phyloP scores from a whole-genome alignment of 176 grass and related monocot species.

The Saccharum officinarum region DNA sequence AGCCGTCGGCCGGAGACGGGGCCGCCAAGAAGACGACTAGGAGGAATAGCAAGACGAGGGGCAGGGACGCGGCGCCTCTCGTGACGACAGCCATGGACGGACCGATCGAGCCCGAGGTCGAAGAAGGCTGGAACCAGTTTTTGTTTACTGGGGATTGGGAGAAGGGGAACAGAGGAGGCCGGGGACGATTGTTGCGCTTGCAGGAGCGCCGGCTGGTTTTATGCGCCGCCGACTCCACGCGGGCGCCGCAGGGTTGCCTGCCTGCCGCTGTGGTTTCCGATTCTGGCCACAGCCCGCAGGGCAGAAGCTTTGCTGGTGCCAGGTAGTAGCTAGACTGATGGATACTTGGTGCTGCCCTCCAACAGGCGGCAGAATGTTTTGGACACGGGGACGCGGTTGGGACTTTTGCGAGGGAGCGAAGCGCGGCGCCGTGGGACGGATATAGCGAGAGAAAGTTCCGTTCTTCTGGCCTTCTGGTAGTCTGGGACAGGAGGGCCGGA shows the following conservation, averaged over 20 bases:
- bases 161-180: not conserved
- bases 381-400: constrained; percentile 5
- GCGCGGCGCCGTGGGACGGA: constrained; percentile 6
- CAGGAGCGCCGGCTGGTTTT: not conserved
- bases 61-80: not conserved
- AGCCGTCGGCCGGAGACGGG: constrained; percentile 5
- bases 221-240: not conserved
- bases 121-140: not conserved
- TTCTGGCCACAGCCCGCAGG: not conserved
- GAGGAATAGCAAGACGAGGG: not conserved
- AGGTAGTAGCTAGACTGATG: not conserved
- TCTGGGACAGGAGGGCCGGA: not conserved
- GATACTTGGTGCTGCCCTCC: constrained; percentile 29
- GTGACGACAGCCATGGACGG: constrained; percentile 3
- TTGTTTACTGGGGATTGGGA: not conserved
- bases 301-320: not conserved
- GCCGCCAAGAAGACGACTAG: not conserved
- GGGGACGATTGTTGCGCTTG: not conserved
- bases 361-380: constrained; percentile 13
- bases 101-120: not conserved
- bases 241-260: not conserved
- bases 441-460: not conserved
- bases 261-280: not conserved
- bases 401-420: not conserved
- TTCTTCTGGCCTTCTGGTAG: not conserved